Evolutionary conservation across 768 basidiomycete genomes (phyloP).

Genomic region (Termitomyces sp.): DNA sequence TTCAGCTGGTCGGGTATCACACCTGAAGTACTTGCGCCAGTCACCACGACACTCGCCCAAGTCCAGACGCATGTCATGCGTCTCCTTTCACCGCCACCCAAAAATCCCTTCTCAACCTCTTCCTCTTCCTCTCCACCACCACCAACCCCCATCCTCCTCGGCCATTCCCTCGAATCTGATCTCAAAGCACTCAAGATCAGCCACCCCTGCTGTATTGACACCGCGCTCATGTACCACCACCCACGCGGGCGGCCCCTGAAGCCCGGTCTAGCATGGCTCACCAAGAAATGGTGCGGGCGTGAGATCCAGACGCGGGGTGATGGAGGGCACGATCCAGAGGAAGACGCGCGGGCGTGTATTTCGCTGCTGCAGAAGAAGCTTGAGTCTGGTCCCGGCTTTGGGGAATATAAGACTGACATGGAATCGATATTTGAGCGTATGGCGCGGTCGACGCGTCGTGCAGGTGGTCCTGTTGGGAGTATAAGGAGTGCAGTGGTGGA

Average conservation of each 20-base stretch:
- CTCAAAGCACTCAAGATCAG: slow-evolving; percentile 81
- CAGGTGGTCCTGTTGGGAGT: slow-evolving; percentile 31
- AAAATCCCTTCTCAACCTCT: slow-evolving; percentile 38
- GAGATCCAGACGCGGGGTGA: slow-evolving; percentile 85
- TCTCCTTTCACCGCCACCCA: slow-evolving; percentile 46
- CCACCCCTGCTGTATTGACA: slow-evolving; percentile 88
- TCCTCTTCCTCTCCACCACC: slow-evolving; percentile 21
- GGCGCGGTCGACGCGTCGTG: slow-evolving; percentile 39
- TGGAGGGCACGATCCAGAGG: slow-evolving; percentile 90
- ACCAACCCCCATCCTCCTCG: slow-evolving; percentile 76
- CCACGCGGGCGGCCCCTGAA: slow-evolving; percentile 91
- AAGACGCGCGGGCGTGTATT: slow-evolving; percentile 86
- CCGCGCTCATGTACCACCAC: slow-evolving; percentile 86
- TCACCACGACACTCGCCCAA: slow-evolving; percentile 74
- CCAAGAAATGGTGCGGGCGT: slow-evolving; percentile 85
- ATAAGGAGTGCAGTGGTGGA: slow-evolving; percentile 72
- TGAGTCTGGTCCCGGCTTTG: slow-evolving; percentile 71
- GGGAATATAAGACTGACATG: slow-evolving; percentile 78
- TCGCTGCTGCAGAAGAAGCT: slow-evolving; percentile 83
- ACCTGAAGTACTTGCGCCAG: slow-evolving; percentile 53
- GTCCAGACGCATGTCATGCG: slow-evolving; percentile 69
- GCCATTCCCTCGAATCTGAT: slow-evolving; percentile 95
- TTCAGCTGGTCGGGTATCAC: slow-evolving; percentile 92
- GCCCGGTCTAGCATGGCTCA: slow-evolving; percentile 95
- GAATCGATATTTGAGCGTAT: slow-evolving; percentile 90